These are phyloP conservation scores for Tagetes erecta DNA, from an alignment of 129 eudicot genomes.

Conservation along the genomic window DNA sequence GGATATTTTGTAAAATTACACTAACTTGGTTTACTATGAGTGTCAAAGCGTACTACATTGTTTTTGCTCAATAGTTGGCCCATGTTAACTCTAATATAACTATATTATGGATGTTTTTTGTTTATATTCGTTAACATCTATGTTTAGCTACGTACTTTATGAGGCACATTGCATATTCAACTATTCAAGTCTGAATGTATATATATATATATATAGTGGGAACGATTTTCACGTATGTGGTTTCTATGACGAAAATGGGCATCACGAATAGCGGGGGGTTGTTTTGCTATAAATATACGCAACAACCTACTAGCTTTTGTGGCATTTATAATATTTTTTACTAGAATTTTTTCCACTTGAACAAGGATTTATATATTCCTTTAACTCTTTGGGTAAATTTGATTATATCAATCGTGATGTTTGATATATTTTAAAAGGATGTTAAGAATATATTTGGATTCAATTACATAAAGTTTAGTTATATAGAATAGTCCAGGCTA, in stretches of 20 bases:
- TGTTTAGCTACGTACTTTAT: neutral
- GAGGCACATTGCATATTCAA: neutral
- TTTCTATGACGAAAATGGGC: conserved; percentile 1
- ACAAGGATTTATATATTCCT: too few relatives aligned
- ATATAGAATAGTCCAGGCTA: neutral
- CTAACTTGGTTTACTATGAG: too few relatives aligned
- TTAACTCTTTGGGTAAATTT: too few relatives aligned
- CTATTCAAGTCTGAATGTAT: too few relatives aligned
- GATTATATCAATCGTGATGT: too few relatives aligned
- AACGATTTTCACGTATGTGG: neutral
- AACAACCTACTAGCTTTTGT: neutral
- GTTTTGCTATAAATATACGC: neutral
- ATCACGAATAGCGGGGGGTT: neutral
- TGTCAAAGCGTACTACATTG: too few relatives aligned
- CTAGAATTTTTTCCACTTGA: too few relatives aligned
- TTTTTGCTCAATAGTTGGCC: too few relatives aligned
- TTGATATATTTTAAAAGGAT: too few relatives aligned
- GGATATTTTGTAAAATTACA: too few relatives aligned
- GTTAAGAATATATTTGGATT: neutral
- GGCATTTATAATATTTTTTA: too few relatives aligned
- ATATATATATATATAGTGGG: neutral
- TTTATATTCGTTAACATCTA: neutral
- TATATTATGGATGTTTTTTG: neutral
- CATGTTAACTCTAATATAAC: too few relatives aligned
- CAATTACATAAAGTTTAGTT: neutral